Percentiles rank a stretch among this genome's conserved stretches.
These are phyloP conservation scores for Pestalotiopsis sp. DNA, from an alignment of 2,329 filamentous ascomycete genomes.

Conservation along the genomic window DNA sequence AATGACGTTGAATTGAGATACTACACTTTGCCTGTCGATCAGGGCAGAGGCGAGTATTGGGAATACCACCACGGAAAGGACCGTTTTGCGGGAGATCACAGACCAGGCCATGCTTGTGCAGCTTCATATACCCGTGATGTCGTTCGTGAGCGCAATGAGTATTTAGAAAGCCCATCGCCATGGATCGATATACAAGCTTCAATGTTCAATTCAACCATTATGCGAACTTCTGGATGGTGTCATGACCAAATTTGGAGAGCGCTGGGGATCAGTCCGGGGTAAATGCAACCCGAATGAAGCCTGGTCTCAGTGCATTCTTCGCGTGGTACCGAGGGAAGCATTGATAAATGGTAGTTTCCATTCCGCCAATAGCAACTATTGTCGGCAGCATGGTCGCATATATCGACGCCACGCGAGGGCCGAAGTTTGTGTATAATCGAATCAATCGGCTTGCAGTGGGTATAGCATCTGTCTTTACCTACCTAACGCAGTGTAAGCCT, in stretches of 20 bases:
- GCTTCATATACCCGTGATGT: background rate
- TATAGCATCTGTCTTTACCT: too few species aligned
- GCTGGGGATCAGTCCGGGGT: background rate
- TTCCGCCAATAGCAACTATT: conserved; percentile 2
- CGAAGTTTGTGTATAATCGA: too few species aligned
- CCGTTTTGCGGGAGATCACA: background rate
- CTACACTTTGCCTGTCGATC: conserved; percentile 21
- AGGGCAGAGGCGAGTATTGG: conserved; percentile 1
- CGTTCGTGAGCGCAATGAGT: background rate
- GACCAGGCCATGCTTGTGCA: background rate
- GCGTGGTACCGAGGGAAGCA: background rate
- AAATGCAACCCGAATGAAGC: conserved; percentile 7
- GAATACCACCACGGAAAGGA: background rate
- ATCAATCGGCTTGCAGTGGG: too few species aligned
- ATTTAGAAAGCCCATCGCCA: background rate
- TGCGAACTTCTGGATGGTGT: too few species aligned
- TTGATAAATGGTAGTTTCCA: background rate
- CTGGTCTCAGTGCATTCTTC: background rate
- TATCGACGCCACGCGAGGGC: background rate
- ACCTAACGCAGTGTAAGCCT: too few species aligned
- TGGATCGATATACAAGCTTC: background rate
- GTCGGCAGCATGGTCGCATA: background rate
- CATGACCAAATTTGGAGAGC: background rate
- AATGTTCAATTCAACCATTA: background rate
- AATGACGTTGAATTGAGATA: conserved; percentile 26